A percentile compares a stretch with the other conserved stretches of the same genome.
These are phyloP conservation scores for Hortiboletus flavorubellus DNA, from an alignment of 768 basidiomycete species.

Conservation along the genomic window DNA sequence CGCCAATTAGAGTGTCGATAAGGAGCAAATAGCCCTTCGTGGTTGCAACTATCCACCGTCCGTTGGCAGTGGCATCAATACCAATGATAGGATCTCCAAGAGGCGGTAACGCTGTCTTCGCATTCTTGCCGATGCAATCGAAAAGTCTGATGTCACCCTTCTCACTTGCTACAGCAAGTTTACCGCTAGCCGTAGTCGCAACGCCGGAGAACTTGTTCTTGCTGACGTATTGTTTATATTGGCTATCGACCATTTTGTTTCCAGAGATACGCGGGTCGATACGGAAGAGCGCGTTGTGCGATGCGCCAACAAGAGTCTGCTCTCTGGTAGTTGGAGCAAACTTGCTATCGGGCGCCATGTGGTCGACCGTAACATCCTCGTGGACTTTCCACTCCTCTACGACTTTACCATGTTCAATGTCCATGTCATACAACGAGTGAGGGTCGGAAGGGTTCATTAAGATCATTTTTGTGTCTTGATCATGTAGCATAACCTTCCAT, in stretches of 20 bases:
- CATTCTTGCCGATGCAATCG: slow-evolving; percentile 96
- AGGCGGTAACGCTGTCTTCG: slow-evolving; percentile 95
- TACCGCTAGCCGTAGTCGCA: slow-evolving; percentile 80
- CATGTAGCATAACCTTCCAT: slow-evolving; percentile 87
- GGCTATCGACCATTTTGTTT: slow-evolving; percentile 87
- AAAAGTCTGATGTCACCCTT: slow-evolving; percentile 97
- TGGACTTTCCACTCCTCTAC: slow-evolving; percentile 99
- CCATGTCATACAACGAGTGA: slow-evolving; percentile 83
- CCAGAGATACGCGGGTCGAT: slow-evolving; percentile 95
- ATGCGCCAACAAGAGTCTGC: slow-evolving; percentile 90
- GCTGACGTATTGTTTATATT: slow-evolving; percentile 93
- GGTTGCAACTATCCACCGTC: slow-evolving; percentile 93
- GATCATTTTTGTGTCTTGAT: slow-evolving; percentile 95
- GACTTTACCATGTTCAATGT: slow-evolving; percentile 91
- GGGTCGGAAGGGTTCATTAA: slow-evolving; percentile 81
- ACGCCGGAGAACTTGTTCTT: slow-evolving; percentile 96
- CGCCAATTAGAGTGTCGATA: slow-evolving; percentile 93
- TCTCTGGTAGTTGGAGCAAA: slow-evolving; percentile 91
- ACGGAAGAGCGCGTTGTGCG: slow-evolving; percentile 94
- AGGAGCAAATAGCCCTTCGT: slow-evolving; percentile 91
- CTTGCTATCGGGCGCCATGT: slow-evolving; percentile 91
- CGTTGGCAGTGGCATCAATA: slow-evolving; percentile 90
- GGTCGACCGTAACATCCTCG: slow-evolving; percentile 79
- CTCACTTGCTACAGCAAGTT: slow-evolving; percentile 89
- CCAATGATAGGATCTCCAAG: slow-evolving; percentile 95